Evolutionary conservation across 2,329 filamentous ascomycete species (phyloP).

Genomic region (Phialophora tarda): DNA sequence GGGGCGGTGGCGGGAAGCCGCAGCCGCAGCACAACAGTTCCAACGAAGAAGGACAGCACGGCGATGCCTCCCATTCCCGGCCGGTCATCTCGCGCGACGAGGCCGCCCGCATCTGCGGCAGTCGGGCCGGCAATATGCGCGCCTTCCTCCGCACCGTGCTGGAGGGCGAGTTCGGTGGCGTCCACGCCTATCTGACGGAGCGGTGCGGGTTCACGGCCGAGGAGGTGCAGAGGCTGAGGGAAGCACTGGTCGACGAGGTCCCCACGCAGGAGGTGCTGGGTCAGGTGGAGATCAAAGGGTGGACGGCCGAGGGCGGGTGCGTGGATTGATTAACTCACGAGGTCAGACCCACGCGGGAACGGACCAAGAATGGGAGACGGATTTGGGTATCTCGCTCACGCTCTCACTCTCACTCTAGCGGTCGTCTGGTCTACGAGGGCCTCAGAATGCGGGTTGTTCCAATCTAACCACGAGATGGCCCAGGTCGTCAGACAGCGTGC

Average conservation of each 20-base stretch:
- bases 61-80: not conserved
- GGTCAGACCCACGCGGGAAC: too few species aligned
- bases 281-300: slow-evolving; percentile 31
- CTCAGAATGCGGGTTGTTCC: too few species aligned
- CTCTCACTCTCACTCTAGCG: too few species aligned
- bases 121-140: slow-evolving; percentile 38
- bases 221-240: slow-evolving; percentile 35
- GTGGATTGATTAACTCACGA: slow-evolving; percentile 18
- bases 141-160: slow-evolving; percentile 37
- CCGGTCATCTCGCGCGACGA: slow-evolving; percentile 34
- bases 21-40: not conserved
- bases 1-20: slow-evolving; percentile 23
- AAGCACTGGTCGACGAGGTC: slow-evolving; percentile 31
- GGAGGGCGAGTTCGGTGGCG: slow-evolving; percentile 38
- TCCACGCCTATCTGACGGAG: slow-evolving; percentile 34
- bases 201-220: slow-evolving; percentile 35
- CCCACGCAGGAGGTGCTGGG: slow-evolving; percentile 14
- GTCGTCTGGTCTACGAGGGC: too few species aligned
- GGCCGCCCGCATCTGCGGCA: slow-evolving; percentile 37
- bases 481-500: too few species aligned
- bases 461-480: too few species aligned
- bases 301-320: slow-evolving; percentile 37
- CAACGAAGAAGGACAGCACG: not conserved
- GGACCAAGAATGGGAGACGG: too few species aligned
- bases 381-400: too few species aligned